Conservation (phyloP, 257 asterid genomes). For the Prunella vulgaris region DNA sequence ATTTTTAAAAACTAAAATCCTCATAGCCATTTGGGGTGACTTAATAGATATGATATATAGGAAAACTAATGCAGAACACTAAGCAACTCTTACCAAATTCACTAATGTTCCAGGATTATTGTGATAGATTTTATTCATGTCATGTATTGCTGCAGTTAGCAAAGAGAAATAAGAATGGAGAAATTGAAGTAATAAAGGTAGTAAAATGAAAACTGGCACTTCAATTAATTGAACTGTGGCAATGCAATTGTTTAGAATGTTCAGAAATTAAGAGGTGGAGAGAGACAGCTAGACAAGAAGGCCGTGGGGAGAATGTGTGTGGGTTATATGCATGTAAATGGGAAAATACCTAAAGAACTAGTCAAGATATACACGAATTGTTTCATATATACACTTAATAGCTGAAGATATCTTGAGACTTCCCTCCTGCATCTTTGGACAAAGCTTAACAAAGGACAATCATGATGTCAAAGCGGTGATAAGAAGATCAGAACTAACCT, state of each 20-base stretch:
- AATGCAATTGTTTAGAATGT: neutral
- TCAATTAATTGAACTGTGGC: neutral
- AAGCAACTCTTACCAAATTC: neutral
- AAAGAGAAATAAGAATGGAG: neutral
- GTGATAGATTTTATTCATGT: neutral
- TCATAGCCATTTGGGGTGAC: neutral
- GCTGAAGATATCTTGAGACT: neutral
- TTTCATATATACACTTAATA: neutral
- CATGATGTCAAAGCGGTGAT: neutral
- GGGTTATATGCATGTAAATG: too few relatives aligned
- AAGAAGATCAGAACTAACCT: conserved; percentile 40
- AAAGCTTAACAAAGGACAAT: neutral
- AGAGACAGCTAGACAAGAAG: neutral
- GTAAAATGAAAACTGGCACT: neutral
- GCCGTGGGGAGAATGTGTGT: neutral
- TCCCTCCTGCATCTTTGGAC: neutral
- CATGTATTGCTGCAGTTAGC: neutral
- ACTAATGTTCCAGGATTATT: neutral
- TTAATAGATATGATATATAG: neutral
- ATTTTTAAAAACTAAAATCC: neutral
- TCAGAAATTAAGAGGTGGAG: neutral
- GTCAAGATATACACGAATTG: neutral
- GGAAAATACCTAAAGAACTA: neutral
- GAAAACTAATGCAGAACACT: neutral
- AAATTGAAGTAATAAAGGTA: neutral